These are phyloP conservation scores for Pseudomonodictys pantanalensis DNA, from an alignment of 495 filamentous ascomycete species.

Conservation along the genomic window DNA sequence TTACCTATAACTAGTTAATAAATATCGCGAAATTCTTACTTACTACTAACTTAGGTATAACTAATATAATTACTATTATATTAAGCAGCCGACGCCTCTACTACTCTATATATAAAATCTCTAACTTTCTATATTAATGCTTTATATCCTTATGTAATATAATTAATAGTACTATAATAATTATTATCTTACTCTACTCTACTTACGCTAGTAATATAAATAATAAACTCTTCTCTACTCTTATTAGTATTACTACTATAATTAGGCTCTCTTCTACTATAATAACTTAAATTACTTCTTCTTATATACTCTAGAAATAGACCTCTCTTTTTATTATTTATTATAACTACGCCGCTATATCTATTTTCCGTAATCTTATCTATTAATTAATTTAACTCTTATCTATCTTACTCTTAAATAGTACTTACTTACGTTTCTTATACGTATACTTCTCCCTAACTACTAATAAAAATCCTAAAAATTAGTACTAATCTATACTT, in stretches of 20 bases:
- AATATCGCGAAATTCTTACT: background rate
- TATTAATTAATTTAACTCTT: background rate
- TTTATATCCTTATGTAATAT: too few species aligned
- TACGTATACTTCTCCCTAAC: too few species aligned
- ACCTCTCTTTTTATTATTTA: background rate
- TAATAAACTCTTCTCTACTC: background rate
- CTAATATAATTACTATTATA: background rate
- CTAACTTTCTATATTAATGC: background rate
- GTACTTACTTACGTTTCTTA: too few species aligned
- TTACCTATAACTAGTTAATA: background rate
- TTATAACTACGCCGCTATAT: background rate
- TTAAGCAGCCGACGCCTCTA: background rate
- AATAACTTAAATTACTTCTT: background rate
- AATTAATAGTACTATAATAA: background rate
- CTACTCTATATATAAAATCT: background rate
- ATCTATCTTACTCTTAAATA: background rate
- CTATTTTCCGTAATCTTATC: background rate
- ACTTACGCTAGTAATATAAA: background rate
- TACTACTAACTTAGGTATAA: background rate
- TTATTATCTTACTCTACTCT: background rate
- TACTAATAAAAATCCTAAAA: too few species aligned
- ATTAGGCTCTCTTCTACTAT: background rate
- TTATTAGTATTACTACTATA: background rate
- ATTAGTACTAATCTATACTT: too few species aligned
- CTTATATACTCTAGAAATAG: background rate